Evolutionary conservation across 2,329 filamentous ascomycete genomes (phyloP), one percentile per base, ranked within the genome.

Genomic region (Talaromyces pinophilus): DNA sequence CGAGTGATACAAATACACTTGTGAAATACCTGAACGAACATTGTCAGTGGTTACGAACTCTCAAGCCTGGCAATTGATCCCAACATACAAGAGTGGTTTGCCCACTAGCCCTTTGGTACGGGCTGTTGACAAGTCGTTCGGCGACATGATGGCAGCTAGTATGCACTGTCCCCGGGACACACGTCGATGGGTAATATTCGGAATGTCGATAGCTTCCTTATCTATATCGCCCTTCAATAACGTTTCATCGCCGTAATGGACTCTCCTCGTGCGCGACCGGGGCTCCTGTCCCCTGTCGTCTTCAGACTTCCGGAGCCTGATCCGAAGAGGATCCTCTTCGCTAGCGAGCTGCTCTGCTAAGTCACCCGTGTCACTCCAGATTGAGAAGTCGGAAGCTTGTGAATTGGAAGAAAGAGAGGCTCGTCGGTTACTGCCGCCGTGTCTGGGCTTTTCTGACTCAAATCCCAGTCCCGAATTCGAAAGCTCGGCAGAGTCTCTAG

Each of bases 291-390:
- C 73, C 65, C 73, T 83, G 72, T 80, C 86, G 77, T 92, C 87
- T 67, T 90, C 80, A 71, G 88, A 88, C 72, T 87, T 83, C 74
- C 85, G 84, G 67, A 94, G 84, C 73, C 87, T 89, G 72, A 88
- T 86, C 72, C 87, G 88, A 71, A 96, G 85, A 67, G 92, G 92
- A 78, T 97, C 92, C 80, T 94, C 88, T 75, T 89, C 88, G 83
- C 91, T 90, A 74, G 87, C 91, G 72, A 93, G 85, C 84, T 96
- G 94, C 82, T 97, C 94, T 75, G 92, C 92, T 74, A 98, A 87
- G 80, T 98, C 95, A 75, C 93, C 94, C 54, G 94, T 97, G 79
- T 97, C 93, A 76, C 92, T 93, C 93, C 92, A 97, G 73, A 91
- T 88, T 67, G 89, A 92, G 79, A 92, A 91, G 74, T 90, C 87